Conservation (phyloP, 352 stramenopile species). For the Albugo candida region DNA sequence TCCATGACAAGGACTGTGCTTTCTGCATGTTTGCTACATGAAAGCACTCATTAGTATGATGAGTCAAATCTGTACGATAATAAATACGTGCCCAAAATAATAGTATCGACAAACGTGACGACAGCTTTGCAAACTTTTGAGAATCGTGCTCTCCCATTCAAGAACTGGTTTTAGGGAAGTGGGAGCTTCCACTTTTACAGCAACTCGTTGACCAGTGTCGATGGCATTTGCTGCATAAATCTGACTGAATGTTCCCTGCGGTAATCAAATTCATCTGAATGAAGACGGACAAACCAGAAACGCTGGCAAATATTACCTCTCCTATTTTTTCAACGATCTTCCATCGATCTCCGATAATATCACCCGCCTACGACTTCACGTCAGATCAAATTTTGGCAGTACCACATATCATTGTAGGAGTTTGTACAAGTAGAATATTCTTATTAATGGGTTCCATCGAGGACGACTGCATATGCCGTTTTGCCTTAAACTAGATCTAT, state of each 20-base stretch:
- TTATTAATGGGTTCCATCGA: conserved; percentile 54
- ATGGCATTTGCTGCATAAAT: conserved; percentile 75
- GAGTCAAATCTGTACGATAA: too few relatives aligned
- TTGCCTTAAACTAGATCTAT: too few relatives aligned
- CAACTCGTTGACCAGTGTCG: conserved; percentile 49
- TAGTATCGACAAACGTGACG: conserved; percentile 69
- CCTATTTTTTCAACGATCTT: conserved; percentile 78
- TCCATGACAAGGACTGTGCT: conserved; percentile 80
- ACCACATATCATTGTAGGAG: neutral
- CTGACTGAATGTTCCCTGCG: conserved; percentile 70
- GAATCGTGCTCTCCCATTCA: conserved; percentile 77
- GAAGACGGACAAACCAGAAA: neutral
- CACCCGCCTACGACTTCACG: conserved; percentile 24
- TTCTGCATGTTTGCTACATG: conserved; percentile 45
- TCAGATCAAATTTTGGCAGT: neutral
- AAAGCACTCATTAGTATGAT: neutral
- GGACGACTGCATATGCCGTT: too few relatives aligned
- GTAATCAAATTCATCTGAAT: conserved; percentile 3
- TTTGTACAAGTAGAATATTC: conserved; percentile 59
- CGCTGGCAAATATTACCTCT: conserved; percentile 20
- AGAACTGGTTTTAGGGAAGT: conserved; percentile 75
- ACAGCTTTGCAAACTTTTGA: conserved; percentile 70
- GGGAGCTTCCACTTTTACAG: conserved; percentile 71
- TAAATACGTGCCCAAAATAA: conserved; percentile 30
- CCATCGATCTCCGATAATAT: conserved; percentile 68